These are phyloP conservation scores for Ramalina intermedia DNA, from an alignment of 495 filamentous ascomycete genomes.

Conservation along the genomic window DNA sequence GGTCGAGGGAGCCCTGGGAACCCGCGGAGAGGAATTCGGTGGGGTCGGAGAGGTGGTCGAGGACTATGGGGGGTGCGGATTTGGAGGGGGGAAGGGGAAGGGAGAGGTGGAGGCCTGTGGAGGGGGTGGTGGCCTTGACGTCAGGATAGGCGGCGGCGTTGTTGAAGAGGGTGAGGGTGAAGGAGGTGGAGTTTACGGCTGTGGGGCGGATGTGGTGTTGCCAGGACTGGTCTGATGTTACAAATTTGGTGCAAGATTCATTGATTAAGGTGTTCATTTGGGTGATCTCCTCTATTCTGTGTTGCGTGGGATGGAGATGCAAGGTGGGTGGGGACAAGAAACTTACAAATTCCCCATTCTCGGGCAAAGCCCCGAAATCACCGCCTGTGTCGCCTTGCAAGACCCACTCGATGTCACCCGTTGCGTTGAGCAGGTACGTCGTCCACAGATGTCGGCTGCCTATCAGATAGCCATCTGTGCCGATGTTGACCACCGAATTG, in stretches of 20 bases:
- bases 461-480: conserved; percentile 23
- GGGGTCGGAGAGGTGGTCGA: conserved; percentile 11
- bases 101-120: conserved; percentile 14
- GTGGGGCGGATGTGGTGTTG: conserved; percentile 27
- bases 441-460: conserved; percentile 21
- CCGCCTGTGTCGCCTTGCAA: conserved; percentile 28
- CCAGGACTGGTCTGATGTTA: conserved; percentile 10
- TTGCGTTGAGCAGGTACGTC: conserved; percentile 22
- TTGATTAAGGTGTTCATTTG: too few species aligned
- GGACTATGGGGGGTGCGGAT: background rate
- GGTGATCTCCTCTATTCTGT: too few species aligned
- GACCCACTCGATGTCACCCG: conserved; percentile 28
- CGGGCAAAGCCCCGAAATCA: conserved; percentile 23
- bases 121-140: conserved; percentile 9
- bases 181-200: conserved; percentile 15
- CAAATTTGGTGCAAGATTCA: too few species aligned
- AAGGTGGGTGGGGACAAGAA: too few species aligned
- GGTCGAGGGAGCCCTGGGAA: conserved; percentile 33
- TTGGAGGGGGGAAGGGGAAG: conserved; percentile 11
- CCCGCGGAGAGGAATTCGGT: conserved; percentile 19
- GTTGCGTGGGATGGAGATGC: too few species aligned
- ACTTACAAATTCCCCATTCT: conserved; percentile 11
- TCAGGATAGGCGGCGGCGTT: conserved; percentile 20
- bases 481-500: conserved; percentile 31
- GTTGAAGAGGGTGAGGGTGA: conserved; percentile 26